Evolutionary conservation across 805 yeast species (phyloP), one percentile per base, ranked within the genome.

Genomic region (Candida tibetensis): DNA sequence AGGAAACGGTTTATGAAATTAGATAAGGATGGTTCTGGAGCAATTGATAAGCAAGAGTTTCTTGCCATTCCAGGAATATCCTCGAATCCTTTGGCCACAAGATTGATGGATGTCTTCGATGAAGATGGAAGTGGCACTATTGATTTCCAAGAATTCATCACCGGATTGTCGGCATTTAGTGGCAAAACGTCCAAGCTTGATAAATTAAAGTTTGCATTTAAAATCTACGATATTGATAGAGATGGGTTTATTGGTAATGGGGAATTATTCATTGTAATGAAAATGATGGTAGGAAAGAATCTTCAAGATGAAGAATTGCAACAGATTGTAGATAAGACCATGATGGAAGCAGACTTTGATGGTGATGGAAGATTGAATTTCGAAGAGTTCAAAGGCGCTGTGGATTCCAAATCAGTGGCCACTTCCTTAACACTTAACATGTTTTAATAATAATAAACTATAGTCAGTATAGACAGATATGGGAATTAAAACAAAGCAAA

Each of bases 211-310:
- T 93, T 95, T 68, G 93, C 96, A 8, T 93, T 93, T 65, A 85
- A 82, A 53, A 88, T 93, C 14, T 93, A 93, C 57, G 99, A 93
- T 57, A 88, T 93, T 46, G 99, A 93, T 62, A 74, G 88, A 39
- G 99, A 93, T 58, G 99, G 99, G 0, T 89, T 56, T 57, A 87
- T 93, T 26, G 90, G 97, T 2, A 91, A 91, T 57, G 99, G 99
- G 17, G 99, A 93, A 63, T 62, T 93, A 40, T 93, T 83, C 53
- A 72, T 91, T 28, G 98, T 93, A 28, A 70, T 93, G 66, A 86
- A 93, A 62, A 85, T 87, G 78, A 93, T 93, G 99, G 99, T 95
- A 18, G 99, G 98, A 1, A 82, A 80, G 49, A 89, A 93, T 54
- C 65, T 95, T 40, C 83, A 80, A 45, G 95, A 86, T 42, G 79